Percentiles rank a stretch among this genome's conserved stretches.
These are phyloP conservation scores for Verticillium longisporum DNA, from an alignment of 2,329 filamentous ascomycete genomes.

Conservation along the genomic window DNA sequence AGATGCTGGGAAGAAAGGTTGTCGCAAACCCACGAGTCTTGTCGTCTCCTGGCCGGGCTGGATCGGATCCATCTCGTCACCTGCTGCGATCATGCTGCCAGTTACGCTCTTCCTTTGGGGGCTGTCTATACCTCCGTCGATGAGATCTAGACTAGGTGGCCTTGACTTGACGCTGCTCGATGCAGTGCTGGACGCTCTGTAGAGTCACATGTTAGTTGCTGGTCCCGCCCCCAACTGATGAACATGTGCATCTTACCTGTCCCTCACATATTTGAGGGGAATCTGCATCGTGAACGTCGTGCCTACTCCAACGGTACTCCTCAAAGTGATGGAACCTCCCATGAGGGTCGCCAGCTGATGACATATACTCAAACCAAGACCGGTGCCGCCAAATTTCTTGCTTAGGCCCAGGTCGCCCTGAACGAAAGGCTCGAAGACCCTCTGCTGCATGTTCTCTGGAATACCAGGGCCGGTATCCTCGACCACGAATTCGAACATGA, in stretches of 20 bases:
- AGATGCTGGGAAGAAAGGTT: constrained; percentile 66
- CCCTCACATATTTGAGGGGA: constrained; percentile 69
- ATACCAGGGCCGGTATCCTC: constrained; percentile 86
- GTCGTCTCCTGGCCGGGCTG: constrained; percentile 16
- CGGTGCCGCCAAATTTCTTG: constrained; percentile 86
- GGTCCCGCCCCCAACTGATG: constrained; percentile 6
- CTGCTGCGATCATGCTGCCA: constrained; percentile 6
- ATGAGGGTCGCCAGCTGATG: constrained; percentile 79
- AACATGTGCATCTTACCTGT: constrained; percentile 39
- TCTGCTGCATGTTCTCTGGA: constrained; percentile 65
- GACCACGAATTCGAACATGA: constrained; percentile 81
- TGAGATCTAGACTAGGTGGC: constrained; percentile 36
- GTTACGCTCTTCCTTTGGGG: constrained; percentile 10
- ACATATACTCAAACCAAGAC: constrained; percentile 82
- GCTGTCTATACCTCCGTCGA: constrained; percentile 24
- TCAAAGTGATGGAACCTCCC: constrained; percentile 68
- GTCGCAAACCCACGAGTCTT: constrained; percentile 71
- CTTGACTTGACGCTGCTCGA: constrained; percentile 47
- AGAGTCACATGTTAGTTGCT: background rate
- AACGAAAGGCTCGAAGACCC: constrained; percentile 90
- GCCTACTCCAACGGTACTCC: constrained; percentile 65
- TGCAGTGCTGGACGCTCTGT: constrained; percentile 44
- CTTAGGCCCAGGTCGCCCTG: constrained; percentile 86
- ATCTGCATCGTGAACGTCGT: constrained; percentile 79
- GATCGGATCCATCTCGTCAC: constrained; percentile 16